phyloP scores from a whole-genome alignment of 768 basidiomycete genomes.

The Lactarius deliciosus region DNA sequence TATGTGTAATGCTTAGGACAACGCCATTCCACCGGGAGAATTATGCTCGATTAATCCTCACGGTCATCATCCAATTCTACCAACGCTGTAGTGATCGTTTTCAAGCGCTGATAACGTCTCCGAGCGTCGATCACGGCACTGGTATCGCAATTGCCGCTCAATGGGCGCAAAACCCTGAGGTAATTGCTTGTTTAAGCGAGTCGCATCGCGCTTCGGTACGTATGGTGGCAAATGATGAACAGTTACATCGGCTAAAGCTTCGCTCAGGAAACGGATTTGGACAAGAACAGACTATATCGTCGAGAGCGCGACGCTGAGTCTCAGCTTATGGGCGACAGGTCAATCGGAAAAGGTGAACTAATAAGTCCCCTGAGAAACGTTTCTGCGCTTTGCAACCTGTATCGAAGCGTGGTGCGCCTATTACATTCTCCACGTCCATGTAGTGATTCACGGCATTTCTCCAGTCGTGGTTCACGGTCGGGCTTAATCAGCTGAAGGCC shows the following conservation, averaged over 20 bases:
- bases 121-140: slow-evolving; percentile 40
- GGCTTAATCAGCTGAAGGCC: slow-evolving; percentile 66
- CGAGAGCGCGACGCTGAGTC: slow-evolving; percentile 83
- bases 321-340: slow-evolving; percentile 54
- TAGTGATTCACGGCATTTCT: slow-evolving; percentile 15
- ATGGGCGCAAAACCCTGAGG: slow-evolving; percentile 84
- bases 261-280: slow-evolving; percentile 41
- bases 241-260: slow-evolving; percentile 12
- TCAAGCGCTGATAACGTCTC: slow-evolving; percentile 62
- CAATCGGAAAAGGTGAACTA: slow-evolving; percentile 62
- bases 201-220: slow-evolving; percentile 55
- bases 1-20: slow-evolving; percentile 86
- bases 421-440: slow-evolving; percentile 4
- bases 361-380: slow-evolving; percentile 71
- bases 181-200: slow-evolving; percentile 72
- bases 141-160: slow-evolving; percentile 60
- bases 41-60: slow-evolving; percentile 90
- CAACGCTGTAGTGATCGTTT: slow-evolving; percentile 90
- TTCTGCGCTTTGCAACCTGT: slow-evolving; percentile 70
- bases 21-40: slow-evolving; percentile 95
- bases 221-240: slow-evolving; percentile 18
- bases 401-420: slow-evolving; percentile 78
- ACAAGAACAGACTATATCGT: slow-evolving; percentile 56
- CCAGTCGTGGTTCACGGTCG: slow-evolving; percentile 83
- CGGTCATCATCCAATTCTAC: slow-evolving; percentile 94